Evolutionary conservation across 345 rosid genomes (phyloP), one percentile per base, ranked within the genome.

Genomic region (Gossypioides kirkii): DNA sequence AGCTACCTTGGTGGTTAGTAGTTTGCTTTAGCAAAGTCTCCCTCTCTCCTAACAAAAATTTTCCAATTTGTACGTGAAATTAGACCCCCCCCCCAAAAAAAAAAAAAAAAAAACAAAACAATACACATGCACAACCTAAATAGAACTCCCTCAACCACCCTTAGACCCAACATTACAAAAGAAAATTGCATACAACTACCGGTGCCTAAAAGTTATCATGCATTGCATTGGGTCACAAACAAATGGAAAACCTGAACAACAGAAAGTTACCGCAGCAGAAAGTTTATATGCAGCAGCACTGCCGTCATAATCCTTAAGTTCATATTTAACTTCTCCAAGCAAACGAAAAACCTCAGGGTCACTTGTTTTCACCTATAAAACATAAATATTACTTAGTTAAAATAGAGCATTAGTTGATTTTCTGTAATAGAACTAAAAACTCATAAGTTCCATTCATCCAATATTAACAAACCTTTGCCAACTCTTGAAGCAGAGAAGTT

Each of bases 261-360:
- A 32, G 38, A 32, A 32, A 32, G 75, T 72, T 38, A 93, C 98
- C 98, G 54, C 83, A 42, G 77, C 77, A 43, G 98, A 85, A 64
- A 75, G 79, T 80, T 60, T 90, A 81, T 88, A 94, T 23, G 98
- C 95, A 77, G 88, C 87, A 70, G 76, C 86, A 82, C 98, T 94
- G 67, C 98, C 95, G 46, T 88, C 95, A 81, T 87, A 94, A 84
- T 92, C 97, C 82, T 84, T 82, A 54, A 94, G 97, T 79, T 88
- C 90, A 80, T 80, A 92, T 81, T 92, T 94, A 66, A 90, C 91
- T 81, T 94, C 97, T 72, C 97, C 98, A 73, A 92, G 92, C 91
- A 94, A 88, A 77, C 90, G 88, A 50, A 86, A 88, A 65, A 89
- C 95, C 55, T 90, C 93, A 73, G 95, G 92, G 79, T 90, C 97